Conservation (phyloP, 495 filamentous ascomycete genomes). For the Cudoniella acicularis region DNA sequence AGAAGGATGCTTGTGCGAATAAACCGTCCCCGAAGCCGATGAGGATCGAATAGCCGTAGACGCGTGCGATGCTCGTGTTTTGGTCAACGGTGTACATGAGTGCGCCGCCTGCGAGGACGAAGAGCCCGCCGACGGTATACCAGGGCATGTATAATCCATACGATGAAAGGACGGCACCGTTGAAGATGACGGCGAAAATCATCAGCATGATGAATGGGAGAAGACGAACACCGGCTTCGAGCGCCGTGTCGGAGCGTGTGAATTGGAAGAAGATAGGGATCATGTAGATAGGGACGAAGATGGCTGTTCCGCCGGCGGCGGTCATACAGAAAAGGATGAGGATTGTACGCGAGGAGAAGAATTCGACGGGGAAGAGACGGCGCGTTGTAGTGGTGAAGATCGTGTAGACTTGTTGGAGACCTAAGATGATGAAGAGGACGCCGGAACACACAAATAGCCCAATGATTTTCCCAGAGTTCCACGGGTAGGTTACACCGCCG, state of each 20-base stretch:
- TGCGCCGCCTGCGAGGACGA: slow-evolving; percentile 46
- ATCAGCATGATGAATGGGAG: slow-evolving; percentile 54
- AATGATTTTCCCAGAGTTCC: not conserved
- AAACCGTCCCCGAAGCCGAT: slow-evolving; percentile 51
- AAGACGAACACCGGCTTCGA: slow-evolving; percentile 50
- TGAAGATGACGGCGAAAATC: slow-evolving; percentile 41
- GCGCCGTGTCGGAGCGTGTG: slow-evolving; percentile 41
- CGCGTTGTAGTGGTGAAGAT: slow-evolving; percentile 43
- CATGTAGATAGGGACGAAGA: slow-evolving; percentile 42
- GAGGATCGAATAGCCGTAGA: slow-evolving; percentile 55
- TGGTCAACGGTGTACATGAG: slow-evolving; percentile 46
- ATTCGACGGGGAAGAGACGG: slow-evolving; percentile 53
- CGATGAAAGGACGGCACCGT: slow-evolving; percentile 48
- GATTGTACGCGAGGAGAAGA: slow-evolving; percentile 39
- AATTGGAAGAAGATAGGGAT: slow-evolving; percentile 62
- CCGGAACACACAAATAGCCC: not conserved
- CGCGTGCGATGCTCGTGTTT: slow-evolving; percentile 28
- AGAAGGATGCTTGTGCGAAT: slow-evolving; percentile 48
- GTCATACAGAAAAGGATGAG: slow-evolving; percentile 42
- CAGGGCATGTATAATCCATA: slow-evolving; percentile 56
- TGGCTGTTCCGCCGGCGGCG: slow-evolving; percentile 29
- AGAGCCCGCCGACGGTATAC: slow-evolving; percentile 46
- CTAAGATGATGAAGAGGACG: not conserved
- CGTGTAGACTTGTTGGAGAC: slow-evolving; percentile 38
- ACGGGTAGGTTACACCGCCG: not conserved